phyloP scores from a whole-genome alignment of 2,329 filamentous ascomycete genomes.

The Ophiognomonia clavigignenti-juglandacearum region DNA sequence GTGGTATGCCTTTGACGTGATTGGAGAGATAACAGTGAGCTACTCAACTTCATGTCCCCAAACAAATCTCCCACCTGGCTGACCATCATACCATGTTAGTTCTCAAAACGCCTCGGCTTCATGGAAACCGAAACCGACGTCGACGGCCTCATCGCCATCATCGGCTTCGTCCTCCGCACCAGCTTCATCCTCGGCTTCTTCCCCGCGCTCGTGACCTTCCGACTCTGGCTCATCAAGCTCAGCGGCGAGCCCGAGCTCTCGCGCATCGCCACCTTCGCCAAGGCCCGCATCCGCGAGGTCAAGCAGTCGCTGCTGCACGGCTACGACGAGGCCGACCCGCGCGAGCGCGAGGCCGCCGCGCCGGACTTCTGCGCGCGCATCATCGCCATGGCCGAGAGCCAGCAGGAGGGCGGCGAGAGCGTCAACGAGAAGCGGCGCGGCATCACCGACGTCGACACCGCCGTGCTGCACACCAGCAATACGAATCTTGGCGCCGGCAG shows the following conservation, averaged over 20 bases:
- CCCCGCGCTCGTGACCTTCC: not conserved
- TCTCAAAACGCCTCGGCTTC: slow-evolving; percentile 34
- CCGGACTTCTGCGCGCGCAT: slow-evolving; percentile 37
- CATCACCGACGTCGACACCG: too few relatives aligned
- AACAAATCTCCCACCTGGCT: not conserved
- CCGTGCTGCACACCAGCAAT: slow-evolving; percentile 15
- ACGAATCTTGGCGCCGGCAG: slow-evolving; percentile 33
- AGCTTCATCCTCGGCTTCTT: not conserved
- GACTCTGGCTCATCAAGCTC: not conserved
- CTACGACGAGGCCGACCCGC: not conserved
- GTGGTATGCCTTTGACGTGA: slow-evolving; percentile 46
- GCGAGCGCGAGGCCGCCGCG: slow-evolving; percentile 12
- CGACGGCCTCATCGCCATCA: slow-evolving; percentile 40
- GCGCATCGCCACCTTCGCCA: not conserved
- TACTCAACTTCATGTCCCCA: not conserved
- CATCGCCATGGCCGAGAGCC: slow-evolving; percentile 34
- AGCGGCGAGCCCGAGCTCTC: not conserved
- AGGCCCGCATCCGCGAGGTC: not conserved
- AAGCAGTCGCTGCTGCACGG: slow-evolving; percentile 4
- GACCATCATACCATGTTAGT: slow-evolving; percentile 54
- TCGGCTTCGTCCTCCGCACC: slow-evolving; percentile 20
- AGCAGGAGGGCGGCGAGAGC: slow-evolving; percentile 25
- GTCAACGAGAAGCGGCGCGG: too few relatives aligned
- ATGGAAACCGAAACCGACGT: slow-evolving; percentile 41
- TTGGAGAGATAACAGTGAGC: slow-evolving; percentile 40